A percentile compares a stretch with the other conserved stretches of the same genome.
Evolutionary conservation across 345 rosid species (phyloP).

Genomic region (Excoecaria cochinchinensis): DNA sequence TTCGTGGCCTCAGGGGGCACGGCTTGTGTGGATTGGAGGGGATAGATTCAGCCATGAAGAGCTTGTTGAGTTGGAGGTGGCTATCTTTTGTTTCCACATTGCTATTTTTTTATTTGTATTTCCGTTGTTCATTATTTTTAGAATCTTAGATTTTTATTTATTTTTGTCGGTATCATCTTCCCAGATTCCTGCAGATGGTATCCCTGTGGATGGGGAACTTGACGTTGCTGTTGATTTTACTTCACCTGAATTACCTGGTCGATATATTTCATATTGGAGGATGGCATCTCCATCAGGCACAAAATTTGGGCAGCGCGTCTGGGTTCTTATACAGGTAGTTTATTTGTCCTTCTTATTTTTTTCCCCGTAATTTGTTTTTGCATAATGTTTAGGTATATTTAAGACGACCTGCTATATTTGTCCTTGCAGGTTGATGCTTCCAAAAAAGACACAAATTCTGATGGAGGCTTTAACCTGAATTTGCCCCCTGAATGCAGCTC

Average conservation of each 20-base stretch:
- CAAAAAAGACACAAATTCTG: slow-evolving; percentile 28
- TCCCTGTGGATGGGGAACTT: slow-evolving; percentile 61
- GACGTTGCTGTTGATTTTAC: slow-evolving; percentile 74
- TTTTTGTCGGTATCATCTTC: slow-evolving; percentile 12
- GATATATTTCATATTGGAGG: slow-evolving; percentile 88
- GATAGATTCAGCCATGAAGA: slow-evolving; percentile 47
- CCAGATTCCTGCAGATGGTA: slow-evolving; percentile 68
- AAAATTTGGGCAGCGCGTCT: slow-evolving; percentile 88
- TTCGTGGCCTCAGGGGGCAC: slow-evolving; percentile 64
- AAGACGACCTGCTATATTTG: neutral
- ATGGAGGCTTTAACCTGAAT: slow-evolving; percentile 64
- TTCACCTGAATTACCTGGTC: slow-evolving; percentile 74
- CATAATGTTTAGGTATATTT: neutral
- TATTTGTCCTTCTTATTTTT: too few relatives aligned
- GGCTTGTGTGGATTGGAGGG: slow-evolving; percentile 79
- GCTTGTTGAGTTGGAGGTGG: slow-evolving; percentile 60
- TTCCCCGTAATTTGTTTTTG: neutral
- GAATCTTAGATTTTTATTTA: neutral
- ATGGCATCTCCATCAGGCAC: slow-evolving; percentile 64
- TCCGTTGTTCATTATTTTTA: neutral
- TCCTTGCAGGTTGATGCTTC: slow-evolving; percentile 62
- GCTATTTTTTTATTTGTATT: neutral
- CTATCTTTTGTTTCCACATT: neutral
- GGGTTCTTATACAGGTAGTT: slow-evolving; percentile 83
- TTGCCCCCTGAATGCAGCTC: slow-evolving; percentile 45